Evolutionary conservation across 208 protist genomes (phyloP).

Genomic region (Leishmania major): DNA sequence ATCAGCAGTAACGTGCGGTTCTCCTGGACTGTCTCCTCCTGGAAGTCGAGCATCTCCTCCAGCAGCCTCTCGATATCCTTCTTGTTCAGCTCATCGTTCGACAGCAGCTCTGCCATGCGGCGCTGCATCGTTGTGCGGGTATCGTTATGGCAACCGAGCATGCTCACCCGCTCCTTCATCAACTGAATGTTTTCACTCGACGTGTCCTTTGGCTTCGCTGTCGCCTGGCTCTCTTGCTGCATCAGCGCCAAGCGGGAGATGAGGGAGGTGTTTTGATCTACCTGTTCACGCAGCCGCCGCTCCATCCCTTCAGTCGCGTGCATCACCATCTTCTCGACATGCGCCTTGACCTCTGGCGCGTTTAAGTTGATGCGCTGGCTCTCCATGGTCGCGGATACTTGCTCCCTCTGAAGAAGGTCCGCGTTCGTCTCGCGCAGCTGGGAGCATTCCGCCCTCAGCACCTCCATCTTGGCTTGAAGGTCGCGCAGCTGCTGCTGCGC

Average conservation of each 20-base stretch:
- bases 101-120: constrained; percentile 54
- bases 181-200: constrained; percentile 25
- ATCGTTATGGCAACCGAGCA: constrained; percentile 29
- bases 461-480: constrained; percentile 17
- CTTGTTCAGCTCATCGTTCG: constrained; percentile 40
- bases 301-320: constrained; percentile 41
- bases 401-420: constrained; percentile 6
- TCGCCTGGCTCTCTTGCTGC: constrained; percentile 43
- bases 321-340: constrained; percentile 38
- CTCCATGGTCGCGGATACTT: background rate
- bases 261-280: constrained; percentile 45
- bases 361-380: constrained; percentile 19
- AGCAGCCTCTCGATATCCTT: constrained; percentile 60
- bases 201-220: constrained; percentile 33
- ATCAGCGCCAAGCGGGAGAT: constrained; percentile 50
- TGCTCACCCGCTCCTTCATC: constrained; percentile 36
- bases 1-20: constrained; percentile 53
- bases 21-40: constrained; percentile 63
- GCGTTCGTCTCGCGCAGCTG: constrained; percentile 17
- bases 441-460: constrained; percentile 18
- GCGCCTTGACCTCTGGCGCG: constrained; percentile 37
- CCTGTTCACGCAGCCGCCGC: constrained; percentile 37
- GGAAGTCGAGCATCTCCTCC: constrained; percentile 74
- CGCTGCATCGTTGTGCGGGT: constrained; percentile 48
- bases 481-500: constrained; percentile 21